A percentile compares a stretch with the other conserved stretches of the same genome.
Evolutionary conservation across 768 basidiomycete species (phyloP).

Genomic region (Rubroboletus pulcherrimus): DNA sequence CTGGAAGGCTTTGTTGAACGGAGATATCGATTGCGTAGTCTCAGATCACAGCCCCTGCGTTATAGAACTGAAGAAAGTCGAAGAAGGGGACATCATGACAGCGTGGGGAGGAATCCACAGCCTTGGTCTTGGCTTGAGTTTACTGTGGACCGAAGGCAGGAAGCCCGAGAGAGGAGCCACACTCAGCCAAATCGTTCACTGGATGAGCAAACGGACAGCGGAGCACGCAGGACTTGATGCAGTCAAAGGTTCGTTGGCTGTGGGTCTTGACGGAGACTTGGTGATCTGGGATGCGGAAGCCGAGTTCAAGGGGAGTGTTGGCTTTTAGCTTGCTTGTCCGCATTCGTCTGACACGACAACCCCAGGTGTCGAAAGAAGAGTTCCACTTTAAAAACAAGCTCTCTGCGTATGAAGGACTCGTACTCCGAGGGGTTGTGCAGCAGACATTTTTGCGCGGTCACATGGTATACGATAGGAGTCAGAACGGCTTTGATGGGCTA

Average conservation of each 20-base stretch:
- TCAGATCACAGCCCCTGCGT: constrained; percentile 96
- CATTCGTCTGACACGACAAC: constrained; percentile 2
- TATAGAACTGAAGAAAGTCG: constrained; percentile 71
- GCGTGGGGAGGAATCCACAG: constrained; percentile 97
- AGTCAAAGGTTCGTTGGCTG: constrained; percentile 66
- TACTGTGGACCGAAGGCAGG: constrained; percentile 83
- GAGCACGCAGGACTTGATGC: constrained; percentile 69
- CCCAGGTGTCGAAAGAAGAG: constrained; percentile 65
- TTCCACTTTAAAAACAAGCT: constrained; percentile 93
- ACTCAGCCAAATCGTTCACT: constrained; percentile 63
- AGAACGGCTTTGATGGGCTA: constrained; percentile 35
- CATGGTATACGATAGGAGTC: constrained; percentile 52
- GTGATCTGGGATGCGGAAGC: constrained; percentile 74
- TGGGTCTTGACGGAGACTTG: constrained; percentile 84
- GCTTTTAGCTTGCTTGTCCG: not conserved
- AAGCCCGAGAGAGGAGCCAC: constrained; percentile 48
- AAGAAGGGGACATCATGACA: constrained; percentile 76
- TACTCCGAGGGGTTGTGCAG: constrained; percentile 65
- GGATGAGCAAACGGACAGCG: constrained; percentile 74
- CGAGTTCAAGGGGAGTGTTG: constrained; percentile 37
- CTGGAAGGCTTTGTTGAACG: constrained; percentile 79
- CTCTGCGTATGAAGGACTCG: constrained; percentile 81
- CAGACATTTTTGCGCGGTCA: constrained; percentile 78
- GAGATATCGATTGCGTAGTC: constrained; percentile 87
- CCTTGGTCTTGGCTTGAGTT: constrained; percentile 82